Conservation (phyloP, 768 basidiomycete species). For the Filobasidium floriforme region DNA sequence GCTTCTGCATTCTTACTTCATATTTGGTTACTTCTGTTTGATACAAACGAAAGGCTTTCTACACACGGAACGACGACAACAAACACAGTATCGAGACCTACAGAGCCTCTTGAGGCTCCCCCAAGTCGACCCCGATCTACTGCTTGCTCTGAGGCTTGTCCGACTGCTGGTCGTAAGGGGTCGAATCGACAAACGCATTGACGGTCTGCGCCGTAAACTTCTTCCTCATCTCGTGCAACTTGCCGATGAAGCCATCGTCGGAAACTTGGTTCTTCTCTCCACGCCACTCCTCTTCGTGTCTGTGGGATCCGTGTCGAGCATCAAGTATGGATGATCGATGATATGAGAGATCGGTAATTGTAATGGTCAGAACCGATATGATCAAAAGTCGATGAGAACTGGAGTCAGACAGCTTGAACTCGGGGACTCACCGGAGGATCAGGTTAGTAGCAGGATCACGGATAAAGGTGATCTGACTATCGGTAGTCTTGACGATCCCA, state of each 20-base stretch:
- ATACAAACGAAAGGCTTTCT: too few species aligned
- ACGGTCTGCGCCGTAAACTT: conserved; percentile 34
- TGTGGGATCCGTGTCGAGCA: too few species aligned
- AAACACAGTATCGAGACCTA: too few species aligned
- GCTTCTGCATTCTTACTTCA: too few species aligned
- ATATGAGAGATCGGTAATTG: too few species aligned
- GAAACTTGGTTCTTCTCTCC: conserved; percentile 37
- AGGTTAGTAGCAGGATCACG: conserved; percentile 36
- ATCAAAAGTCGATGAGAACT: neutral
- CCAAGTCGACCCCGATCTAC: too few species aligned
- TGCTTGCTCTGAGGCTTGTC: conserved; percentile 11
- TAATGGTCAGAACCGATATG: too few species aligned
- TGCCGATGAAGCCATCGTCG: conserved; percentile 41
- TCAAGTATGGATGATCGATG: too few species aligned
- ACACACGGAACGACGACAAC: too few species aligned
- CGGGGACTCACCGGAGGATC: conserved; percentile 31
- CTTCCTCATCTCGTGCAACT: conserved; percentile 40
- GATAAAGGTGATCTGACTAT: conserved; percentile 37
- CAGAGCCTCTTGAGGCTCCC: too few species aligned
- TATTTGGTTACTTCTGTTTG: too few species aligned
- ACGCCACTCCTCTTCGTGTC: conserved; percentile 40
- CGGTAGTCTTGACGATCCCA: conserved; percentile 33
- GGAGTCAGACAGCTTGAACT: neutral
- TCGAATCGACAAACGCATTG: conserved; percentile 30
- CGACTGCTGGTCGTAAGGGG: conserved; percentile 34